Evolutionary conservation across 495 filamentous ascomycete species (phyloP).

Genomic region (Penicillium odoratum): DNA sequence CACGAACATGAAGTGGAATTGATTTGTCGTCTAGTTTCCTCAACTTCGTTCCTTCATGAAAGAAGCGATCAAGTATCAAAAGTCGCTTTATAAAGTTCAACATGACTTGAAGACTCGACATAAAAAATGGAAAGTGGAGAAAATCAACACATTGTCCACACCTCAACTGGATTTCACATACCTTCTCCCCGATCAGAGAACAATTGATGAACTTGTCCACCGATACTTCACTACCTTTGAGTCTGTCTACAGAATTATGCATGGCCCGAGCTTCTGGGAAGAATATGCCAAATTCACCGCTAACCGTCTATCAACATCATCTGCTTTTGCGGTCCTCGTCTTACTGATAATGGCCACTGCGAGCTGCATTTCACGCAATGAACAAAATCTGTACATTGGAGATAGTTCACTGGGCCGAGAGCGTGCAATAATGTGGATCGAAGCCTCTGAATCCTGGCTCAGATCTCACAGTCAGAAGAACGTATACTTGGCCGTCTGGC

Average conservation of each 20-base stretch:
- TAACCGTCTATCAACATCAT: conserved; percentile 27
- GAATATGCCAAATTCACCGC: conserved; percentile 49
- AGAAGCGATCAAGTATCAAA: conserved; percentile 35
- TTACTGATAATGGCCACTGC: conserved; percentile 36
- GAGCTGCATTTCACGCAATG: conserved; percentile 34
- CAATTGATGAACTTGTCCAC: conserved; percentile 42
- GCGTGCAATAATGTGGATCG: conserved; percentile 37
- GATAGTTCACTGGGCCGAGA: conserved; percentile 38
- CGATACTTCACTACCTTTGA: conserved; percentile 53
- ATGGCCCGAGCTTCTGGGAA: conserved; percentile 47
- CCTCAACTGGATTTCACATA: conserved; percentile 19
- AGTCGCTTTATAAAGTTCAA: conserved; percentile 28
- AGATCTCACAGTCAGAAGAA: conserved; percentile 37
- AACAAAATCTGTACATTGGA: conserved; percentile 39
- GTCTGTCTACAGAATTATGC: conserved; percentile 49
- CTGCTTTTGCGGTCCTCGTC: conserved; percentile 32
- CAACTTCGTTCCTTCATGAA: conserved; percentile 41
- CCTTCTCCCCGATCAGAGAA: conserved; percentile 37
- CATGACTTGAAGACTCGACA: conserved; percentile 35
- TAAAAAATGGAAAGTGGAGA: conserved; percentile 26
- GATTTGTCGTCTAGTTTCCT: conserved; percentile 30
- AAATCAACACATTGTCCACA: conserved; percentile 17
- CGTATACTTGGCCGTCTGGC: conserved; percentile 48
- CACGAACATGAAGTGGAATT: conserved; percentile 8
- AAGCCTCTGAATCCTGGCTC: conserved; percentile 37